Conservation (phyloP, 164 flowering plant genomes). For the Stephania cephalantha region DNA sequence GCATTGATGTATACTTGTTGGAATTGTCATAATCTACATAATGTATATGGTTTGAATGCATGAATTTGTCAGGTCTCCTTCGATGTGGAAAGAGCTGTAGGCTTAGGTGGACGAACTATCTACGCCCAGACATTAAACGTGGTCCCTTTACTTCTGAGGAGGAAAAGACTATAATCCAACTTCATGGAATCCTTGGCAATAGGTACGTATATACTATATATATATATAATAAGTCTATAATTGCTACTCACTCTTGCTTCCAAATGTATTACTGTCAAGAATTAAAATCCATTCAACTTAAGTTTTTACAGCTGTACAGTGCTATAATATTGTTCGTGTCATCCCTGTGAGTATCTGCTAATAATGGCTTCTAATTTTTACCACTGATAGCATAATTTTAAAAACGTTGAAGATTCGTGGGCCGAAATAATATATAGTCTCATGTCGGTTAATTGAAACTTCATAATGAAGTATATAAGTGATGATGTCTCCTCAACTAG, state of each 20-base stretch:
- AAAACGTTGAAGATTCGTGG: no score
- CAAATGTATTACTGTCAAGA: neutral
- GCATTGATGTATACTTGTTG: neutral
- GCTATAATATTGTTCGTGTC: no score
- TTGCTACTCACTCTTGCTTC: neutral
- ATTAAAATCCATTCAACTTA: neutral
- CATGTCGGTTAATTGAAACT: no score
- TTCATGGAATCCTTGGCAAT: slow-evolving; percentile 89
- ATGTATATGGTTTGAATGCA: neutral
- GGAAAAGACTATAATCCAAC: slow-evolving; percentile 75
- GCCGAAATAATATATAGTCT: no score
- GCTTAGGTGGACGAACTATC: slow-evolving; percentile 91
- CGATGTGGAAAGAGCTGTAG: slow-evolving; percentile 98
- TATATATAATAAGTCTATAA: no score
- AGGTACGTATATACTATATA: slow-evolving; percentile 29
- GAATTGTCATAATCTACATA: neutral
- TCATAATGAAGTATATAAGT: no score
- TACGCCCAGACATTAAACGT: slow-evolving; percentile 87
- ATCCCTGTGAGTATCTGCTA: no score
- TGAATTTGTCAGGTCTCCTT: slow-evolving; percentile 52
- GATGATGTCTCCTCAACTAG: no score
- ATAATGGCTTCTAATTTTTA: no score
- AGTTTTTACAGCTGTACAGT: neutral
- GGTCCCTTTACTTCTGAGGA: slow-evolving; percentile 83
- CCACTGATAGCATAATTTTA: no score